Conservation (phyloP, 192 early-diverging fungal species). For the Backusella tuberculispora region DNA sequence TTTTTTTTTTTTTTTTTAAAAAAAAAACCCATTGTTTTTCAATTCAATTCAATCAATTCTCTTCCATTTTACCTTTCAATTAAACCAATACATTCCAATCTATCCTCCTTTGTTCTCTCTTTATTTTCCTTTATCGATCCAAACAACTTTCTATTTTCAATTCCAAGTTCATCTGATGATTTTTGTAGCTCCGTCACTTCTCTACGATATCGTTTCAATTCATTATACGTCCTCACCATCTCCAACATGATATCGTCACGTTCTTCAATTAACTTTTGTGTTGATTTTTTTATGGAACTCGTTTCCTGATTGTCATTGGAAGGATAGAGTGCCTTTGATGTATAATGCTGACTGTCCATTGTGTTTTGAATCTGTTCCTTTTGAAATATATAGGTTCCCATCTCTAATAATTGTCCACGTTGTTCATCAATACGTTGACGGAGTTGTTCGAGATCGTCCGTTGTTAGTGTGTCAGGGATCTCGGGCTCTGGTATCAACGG, state of each 20-base stretch:
- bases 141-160: not conserved
- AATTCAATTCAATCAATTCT: not conserved
- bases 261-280: not conserved
- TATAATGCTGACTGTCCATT: not conserved
- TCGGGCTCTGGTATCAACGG: not conserved
- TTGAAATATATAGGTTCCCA: not conserved
- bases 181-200: no score
- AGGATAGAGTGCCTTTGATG: constrained; percentile 12
- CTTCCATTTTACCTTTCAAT: not conserved
- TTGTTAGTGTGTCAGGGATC: not conserved
- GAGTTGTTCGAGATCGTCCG: not conserved
- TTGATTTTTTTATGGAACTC: not conserved
- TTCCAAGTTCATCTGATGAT: not conserved
- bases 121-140: not conserved
- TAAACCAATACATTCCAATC: not conserved
- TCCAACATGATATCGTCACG: not conserved
- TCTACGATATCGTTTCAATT: no score
- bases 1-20: no score
- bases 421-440: not conserved
- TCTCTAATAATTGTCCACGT: not conserved
- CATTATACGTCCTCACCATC: no score
- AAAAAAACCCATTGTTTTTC: no score
- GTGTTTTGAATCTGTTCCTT: not conserved
- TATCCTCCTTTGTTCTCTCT: not conserved
- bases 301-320: not conserved